Base-by-base conservation (phyloP, 495 filamentous ascomycete species). In the Astrothelium macrocarpum region DNA sequence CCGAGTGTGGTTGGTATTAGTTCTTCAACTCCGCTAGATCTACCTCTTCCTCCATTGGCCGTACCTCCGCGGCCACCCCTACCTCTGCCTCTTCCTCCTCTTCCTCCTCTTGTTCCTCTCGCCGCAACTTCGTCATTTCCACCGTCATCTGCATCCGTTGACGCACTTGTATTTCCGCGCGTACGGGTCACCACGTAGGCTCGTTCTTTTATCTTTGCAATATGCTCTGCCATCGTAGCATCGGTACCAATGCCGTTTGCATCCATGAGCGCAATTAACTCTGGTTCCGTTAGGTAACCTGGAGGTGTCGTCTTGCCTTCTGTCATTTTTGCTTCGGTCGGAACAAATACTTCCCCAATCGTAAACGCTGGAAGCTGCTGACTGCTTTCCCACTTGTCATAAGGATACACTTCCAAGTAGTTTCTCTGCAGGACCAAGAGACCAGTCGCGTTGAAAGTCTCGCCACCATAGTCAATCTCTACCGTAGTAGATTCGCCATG, bases 181-280 rank as follows among this genome's bases (percentile, higher is more conserved):
- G 82, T 73, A 32, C 85, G 76, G 1, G 84, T 84, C 49, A 82
- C 81, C 28, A 91, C 91, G 71, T 98, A 98, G 58, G 90, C 78
- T 32, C 94, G 79, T 45, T 92, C 85, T 74, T 96, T 90, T 73
- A 98, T 92, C 72, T 95, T 97, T 49, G 88, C 84, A 70, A 98
- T 97, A 72, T 98, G 94, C 67, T 98, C 94, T 0, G 94, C 93
- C 95, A 98, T 98, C 0, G 94, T 97, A 12, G 94, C 94, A 76
- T 98, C 94, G 2, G 94, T 98, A 18, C 94, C 94, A 68, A 98
- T 98, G 12, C 94, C 94, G 72, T 98, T 97, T 18, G 90, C 93
- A 76, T 98, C 95, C 94, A 98, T 98, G 26, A 98, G 81, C 3
- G 87, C 90, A 74, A 98, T 96, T n/a, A 98, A 79, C 72, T 97